Conservation (phyloP, 1,139 yeast genomes). For the Candida pseudoviswanathii region DNA sequence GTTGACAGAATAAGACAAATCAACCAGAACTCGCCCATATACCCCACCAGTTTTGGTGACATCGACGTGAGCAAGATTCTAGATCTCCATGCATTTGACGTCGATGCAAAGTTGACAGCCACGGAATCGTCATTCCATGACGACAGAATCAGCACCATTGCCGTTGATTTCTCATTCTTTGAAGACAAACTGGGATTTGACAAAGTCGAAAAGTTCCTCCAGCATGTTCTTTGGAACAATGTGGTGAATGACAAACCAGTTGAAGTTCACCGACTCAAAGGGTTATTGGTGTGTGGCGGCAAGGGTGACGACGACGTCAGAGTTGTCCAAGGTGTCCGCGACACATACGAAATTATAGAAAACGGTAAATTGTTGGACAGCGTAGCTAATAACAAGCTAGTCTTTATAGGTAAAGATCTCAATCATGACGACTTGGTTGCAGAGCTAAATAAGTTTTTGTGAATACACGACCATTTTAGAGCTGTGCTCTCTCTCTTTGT, state of each 20-base stretch:
- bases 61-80: constrained; percentile 61
- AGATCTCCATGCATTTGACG: constrained; percentile 81
- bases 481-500: background rate
- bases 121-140: constrained; percentile 38
- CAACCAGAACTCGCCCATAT: constrained; percentile 68
- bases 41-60: constrained; percentile 72
- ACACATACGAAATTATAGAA: constrained; percentile 79
- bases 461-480: background rate
- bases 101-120: constrained; percentile 31
- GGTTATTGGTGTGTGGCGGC: constrained; percentile 51
- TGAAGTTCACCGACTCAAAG: constrained; percentile 85
- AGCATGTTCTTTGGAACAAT: constrained; percentile 69
- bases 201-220: constrained; percentile 61
- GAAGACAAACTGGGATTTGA: constrained; percentile 32
- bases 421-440: constrained; percentile 28
- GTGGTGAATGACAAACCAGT: constrained; percentile 40
- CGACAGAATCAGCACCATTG: constrained; percentile 63
- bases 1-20: constrained; percentile 53
- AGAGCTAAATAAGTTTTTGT: constrained; percentile 25
- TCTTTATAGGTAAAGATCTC: constrained; percentile 78
- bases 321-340: constrained; percentile 92
- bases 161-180: constrained; percentile 54
- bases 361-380: constrained; percentile 45
- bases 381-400: constrained; percentile 55
- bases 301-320: constrained; percentile 40